Evolutionary conservation across 495 filamentous ascomycete species (phyloP).

Genomic region (Apiosordaria backusii): DNA sequence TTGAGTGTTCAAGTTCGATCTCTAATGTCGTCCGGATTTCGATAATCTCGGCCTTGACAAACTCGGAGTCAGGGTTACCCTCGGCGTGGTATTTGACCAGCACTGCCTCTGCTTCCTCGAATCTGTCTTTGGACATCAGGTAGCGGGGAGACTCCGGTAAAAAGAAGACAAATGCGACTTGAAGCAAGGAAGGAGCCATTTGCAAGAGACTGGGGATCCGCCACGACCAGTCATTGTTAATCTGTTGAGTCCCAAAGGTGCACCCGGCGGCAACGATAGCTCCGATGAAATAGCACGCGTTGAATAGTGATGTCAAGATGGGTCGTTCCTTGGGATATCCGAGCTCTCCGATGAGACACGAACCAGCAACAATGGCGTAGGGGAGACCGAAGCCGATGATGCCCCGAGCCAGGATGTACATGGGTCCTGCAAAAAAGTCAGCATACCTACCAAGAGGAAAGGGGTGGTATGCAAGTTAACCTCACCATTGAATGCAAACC

Average conservation of each 20-base stretch:
- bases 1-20: slow-evolving; percentile 53
- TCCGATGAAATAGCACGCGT: slow-evolving; percentile 62
- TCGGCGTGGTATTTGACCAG: slow-evolving; percentile 62
- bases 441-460: background rate
- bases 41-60: slow-evolving; percentile 56
- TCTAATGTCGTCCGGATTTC: slow-evolving; percentile 60
- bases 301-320: slow-evolving; percentile 63
- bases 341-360: slow-evolving; percentile 61
- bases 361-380: slow-evolving; percentile 60
- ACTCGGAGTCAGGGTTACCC: slow-evolving; percentile 51
- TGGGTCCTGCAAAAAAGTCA: slow-evolving; percentile 23
- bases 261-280: slow-evolving; percentile 57
- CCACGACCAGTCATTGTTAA: slow-evolving; percentile 61
- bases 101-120: slow-evolving; percentile 55
- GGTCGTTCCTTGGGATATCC: slow-evolving; percentile 62
- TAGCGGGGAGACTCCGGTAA: slow-evolving; percentile 60
- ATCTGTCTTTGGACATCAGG: slow-evolving; percentile 55
- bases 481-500: slow-evolving; percentile 46
- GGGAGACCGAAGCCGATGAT: slow-evolving; percentile 62
- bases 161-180: slow-evolving; percentile 54
- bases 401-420: slow-evolving; percentile 62
- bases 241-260: slow-evolving; percentile 55
- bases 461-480: background rate
- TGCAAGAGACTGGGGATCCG: slow-evolving; percentile 59
- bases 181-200: slow-evolving; percentile 52